Conservation (phyloP, 768 basidiomycete genomes). For the Auriculariales sp. region DNA sequence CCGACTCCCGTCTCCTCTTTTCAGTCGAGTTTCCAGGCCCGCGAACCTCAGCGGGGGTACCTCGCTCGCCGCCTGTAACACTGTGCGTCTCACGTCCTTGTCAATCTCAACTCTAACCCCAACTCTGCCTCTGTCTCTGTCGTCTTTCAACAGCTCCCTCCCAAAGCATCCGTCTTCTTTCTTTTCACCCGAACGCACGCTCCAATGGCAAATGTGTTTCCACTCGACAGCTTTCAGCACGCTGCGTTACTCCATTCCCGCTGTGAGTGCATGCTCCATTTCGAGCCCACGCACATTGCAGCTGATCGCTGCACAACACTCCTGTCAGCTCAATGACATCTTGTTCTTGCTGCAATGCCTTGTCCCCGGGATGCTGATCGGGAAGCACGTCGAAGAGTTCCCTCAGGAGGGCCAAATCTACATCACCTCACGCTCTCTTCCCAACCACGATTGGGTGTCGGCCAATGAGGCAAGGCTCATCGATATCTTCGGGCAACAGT, state of each 20-base stretch:
- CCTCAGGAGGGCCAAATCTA: constrained; percentile 47
- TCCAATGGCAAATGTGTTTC: constrained; percentile 87
- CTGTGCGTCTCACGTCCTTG: constrained; percentile 41
- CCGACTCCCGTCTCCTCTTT: constrained; percentile 63
- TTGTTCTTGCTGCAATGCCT: constrained; percentile 56
- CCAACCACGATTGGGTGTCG: constrained; percentile 63
- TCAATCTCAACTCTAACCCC: background rate
- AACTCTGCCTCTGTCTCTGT: no score
- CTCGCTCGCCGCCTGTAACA: constrained; percentile 67
- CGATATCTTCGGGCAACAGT: constrained; percentile 59
- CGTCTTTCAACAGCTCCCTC: constrained; percentile 21
- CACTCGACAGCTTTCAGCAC: background rate
- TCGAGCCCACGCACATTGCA: background rate
- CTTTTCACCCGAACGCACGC: constrained; percentile 69
- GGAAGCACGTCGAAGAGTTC: constrained; percentile 58
- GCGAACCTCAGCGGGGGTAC: constrained; percentile 58
- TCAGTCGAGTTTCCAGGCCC: constrained; percentile 66
- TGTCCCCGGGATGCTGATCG: constrained; percentile 54
- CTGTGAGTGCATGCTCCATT: background rate
- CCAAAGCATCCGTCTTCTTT: constrained; percentile 72
- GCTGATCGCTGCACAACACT: background rate
- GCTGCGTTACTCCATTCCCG: background rate
- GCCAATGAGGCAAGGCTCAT: constrained; percentile 50
- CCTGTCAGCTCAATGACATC: constrained; percentile 26
- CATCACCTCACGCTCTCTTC: constrained; percentile 64